Evolutionary conservation across 2,329 filamentous ascomycete species (phyloP), one percentile per base, ranked within the genome.

Genomic region (Fonsecaea erecta): DNA sequence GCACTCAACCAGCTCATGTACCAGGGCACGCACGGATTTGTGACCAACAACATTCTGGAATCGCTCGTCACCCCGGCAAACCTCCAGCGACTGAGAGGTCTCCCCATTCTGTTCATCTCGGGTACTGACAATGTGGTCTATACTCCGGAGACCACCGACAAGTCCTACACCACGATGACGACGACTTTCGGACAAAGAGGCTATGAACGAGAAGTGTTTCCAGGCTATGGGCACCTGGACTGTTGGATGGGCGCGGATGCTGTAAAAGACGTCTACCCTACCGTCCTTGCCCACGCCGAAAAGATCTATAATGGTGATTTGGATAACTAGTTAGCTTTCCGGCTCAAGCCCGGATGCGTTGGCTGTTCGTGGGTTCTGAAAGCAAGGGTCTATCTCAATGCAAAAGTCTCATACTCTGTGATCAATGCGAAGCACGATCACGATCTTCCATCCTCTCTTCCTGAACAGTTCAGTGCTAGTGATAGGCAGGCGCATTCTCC

Each of bases 1-100:
- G 65, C 73, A 9, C 67, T 77, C 32, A 60, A 69, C 18, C 75
- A 77, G 59, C 61, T 77, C 2, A 72, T 74, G 21, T 51, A 54
- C 7, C 74, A 74, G 68, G 74, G 74, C 28, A 65, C 56, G 14
- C 58, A 55, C 55, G 37, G 46, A 21, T 46, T 26, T 24, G 30
- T 62, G 34, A 37, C 24, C 57, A 63, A 66, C 35, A 66, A 66
- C 35, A 56, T 56, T 3, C 35, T 56, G 30, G 53, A 64, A 30
- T 52, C 66, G 4, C 46, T 65, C 14, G 69, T 68, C 7, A 69
- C 63, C 3, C 43, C 53, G 1, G 35, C 65, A 24, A 70, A 64
- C 51, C 51, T 74, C 1, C 32, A 66, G 21, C 61, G 67, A 18
- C 53, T 71, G 18, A 52, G 46, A 28, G 71, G 70, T 3, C 9